These are phyloP conservation scores for Vachellia collinsii DNA, from an alignment of 306 rosid species.

Conservation along the genomic window DNA sequence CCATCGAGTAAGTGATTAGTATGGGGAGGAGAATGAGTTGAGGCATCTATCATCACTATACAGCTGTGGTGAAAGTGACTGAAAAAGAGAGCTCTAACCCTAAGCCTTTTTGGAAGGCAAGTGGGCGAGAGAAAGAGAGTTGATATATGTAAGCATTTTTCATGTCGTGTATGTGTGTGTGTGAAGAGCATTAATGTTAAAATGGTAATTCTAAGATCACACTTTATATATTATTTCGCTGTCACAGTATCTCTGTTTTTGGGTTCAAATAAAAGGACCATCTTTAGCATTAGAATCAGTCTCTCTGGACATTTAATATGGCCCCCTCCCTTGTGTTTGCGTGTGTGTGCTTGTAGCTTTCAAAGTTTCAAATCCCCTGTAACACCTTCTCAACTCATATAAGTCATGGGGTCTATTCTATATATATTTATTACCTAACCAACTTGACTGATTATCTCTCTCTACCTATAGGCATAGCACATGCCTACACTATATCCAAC, in stretches of 20 bases:
- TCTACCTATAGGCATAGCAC: constrained; percentile 17
- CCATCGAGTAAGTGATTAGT: no score
- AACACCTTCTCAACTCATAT: not conserved
- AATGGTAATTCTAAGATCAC: not conserved
- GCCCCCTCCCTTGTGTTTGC: not conserved
- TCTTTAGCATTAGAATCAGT: not conserved
- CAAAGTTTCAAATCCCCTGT: not conserved
- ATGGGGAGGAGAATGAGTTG: no score
- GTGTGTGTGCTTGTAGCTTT: not conserved
- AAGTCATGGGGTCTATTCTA: constrained; percentile 5
- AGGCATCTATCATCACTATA: not conserved
- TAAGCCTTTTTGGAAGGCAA: constrained; percentile 14
- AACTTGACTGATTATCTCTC: not conserved
- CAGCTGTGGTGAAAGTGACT: constrained; percentile 19
- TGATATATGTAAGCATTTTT: not conserved
- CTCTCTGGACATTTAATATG: constrained; percentile 5
- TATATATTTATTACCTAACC: not conserved
- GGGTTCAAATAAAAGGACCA: constrained; percentile 5
- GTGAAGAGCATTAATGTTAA: not conserved
- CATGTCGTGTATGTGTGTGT: not conserved
- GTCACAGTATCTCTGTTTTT: not conserved
- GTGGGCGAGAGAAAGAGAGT: no score
- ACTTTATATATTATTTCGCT: not conserved
- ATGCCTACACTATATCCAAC: constrained; percentile 19
- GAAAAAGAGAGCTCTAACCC: constrained; percentile 1